A percentile compares a stretch with the other conserved stretches of the same genome.
Evolutionary conservation across 352 stramenopile genomes (phyloP).

Genomic region (Phytopythium mirpurense): DNA sequence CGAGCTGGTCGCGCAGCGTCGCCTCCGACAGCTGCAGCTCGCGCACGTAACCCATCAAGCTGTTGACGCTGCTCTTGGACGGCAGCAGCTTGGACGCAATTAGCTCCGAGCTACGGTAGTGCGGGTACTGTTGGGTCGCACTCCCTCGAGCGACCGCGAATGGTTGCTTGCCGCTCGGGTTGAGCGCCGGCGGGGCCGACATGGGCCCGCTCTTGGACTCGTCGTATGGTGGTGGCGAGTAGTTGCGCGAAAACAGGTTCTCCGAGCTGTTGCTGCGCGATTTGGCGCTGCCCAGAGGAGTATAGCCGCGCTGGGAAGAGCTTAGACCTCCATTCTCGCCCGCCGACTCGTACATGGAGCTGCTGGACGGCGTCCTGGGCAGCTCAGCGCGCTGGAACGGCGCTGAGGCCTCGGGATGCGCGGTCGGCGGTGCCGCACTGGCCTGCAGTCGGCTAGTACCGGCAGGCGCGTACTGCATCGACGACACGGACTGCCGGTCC

Average conservation of each 20-base stretch:
- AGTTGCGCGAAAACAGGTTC: conserved; percentile 18
- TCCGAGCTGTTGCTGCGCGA: conserved; percentile 49
- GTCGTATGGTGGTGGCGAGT: conserved; percentile 17
- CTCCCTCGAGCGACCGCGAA: conserved; percentile 14
- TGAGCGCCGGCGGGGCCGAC: conserved; percentile 34
- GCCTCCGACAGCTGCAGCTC: conserved; percentile 69
- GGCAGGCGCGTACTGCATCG: neutral
- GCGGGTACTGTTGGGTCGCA: conserved; percentile 22
- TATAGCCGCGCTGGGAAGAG: conserved; percentile 48
- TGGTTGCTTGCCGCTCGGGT: conserved; percentile 22
- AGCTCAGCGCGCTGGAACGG: conserved; percentile 13
- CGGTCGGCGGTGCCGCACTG: neutral
- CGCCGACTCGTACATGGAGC: conserved; percentile 19
- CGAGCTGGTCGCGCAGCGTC: conserved; percentile 50
- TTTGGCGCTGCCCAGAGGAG: conserved; percentile 44
- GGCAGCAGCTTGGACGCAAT: conserved; percentile 57
- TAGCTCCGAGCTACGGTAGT: conserved; percentile 27
- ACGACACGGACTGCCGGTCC: conserved; percentile 4
- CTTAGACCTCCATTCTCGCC: conserved; percentile 33
- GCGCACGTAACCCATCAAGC: conserved; percentile 69
- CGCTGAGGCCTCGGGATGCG: conserved; percentile 6
- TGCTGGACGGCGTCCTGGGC: conserved; percentile 16
- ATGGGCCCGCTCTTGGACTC: conserved; percentile 32
- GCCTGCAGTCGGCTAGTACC: neutral
- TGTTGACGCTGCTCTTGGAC: conserved; percentile 51